Evolutionary conservation across 208 protist species (phyloP), one percentile per base, ranked within the genome.

Genomic region (Acanthamoeba healyi): DNA sequence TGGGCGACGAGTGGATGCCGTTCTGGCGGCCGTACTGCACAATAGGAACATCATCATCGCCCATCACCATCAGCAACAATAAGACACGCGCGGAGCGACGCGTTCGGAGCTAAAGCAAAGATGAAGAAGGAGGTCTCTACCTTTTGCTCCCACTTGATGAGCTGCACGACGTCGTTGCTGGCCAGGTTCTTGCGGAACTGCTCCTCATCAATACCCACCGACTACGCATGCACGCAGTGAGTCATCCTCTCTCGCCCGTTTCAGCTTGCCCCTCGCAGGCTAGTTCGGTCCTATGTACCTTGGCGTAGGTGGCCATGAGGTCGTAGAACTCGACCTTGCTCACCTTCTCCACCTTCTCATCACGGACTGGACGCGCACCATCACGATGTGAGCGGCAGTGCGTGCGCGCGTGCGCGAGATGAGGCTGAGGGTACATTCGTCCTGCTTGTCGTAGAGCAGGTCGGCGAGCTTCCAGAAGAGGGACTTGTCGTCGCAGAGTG

Each of bases 91-190:
- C n/a, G n/a, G n/a, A n/a, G n/a, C n/a, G n/a, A n/a, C n/a, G n/a
- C n/a, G n/a, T n/a, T n/a, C n/a, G n/a, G n/a, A n/a, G n/a, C n/a
- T 36, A 14, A 38, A 29, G 32, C 2, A 84, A 51, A 84, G 74
- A 26, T 38, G 9, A 26, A 15, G 32, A 24, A 10, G 70, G 40
- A 65, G 56, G 24, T 5, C 2, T 12, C 19, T 7, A 90, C 82
- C 82, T 70, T 90, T 24, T 72, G 58, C 36, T 90, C 82, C 82
- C 82, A 90, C 58, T 90, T 90, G 34, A 90, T 90, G 5, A 90
- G 82, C 58, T 90, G 82, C 15, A 90, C 58, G 29, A 90, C 82
- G 1, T 90, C 54, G 82, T 90, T 90, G 56, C 82, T 90, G 54
- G 54, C 54, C 17, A 90, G 46, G 38, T 90, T 90, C 54, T 63